Evolutionary conservation across 2,329 filamentous ascomycete species (phyloP).

Genomic region (Epichloe coenophiala): DNA sequence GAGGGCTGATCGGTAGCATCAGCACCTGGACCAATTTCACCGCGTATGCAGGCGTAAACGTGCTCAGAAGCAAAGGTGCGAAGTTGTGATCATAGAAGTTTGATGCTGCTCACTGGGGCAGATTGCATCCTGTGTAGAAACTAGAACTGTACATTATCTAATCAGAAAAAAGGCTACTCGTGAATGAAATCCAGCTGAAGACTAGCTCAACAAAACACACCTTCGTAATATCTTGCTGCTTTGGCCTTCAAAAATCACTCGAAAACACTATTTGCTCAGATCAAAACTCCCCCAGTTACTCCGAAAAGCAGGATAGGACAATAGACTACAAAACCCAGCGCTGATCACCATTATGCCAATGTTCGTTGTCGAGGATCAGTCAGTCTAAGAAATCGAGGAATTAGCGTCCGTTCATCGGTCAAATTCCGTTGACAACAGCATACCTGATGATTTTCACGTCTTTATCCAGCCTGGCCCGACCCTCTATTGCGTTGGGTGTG

Average conservation of each 20-base stretch:
- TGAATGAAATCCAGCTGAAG: not conserved
- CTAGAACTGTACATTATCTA: not conserved
- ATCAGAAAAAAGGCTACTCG: not conserved
- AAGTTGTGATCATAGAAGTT: conserved; percentile 43
- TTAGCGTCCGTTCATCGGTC: not conserved
- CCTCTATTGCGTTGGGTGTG: conserved; percentile 74
- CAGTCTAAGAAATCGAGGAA: conserved; percentile 25
- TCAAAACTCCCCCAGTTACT: not conserved
- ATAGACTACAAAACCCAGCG: not conserved
- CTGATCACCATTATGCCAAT: conserved; percentile 14
- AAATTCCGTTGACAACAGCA: conserved; percentile 8
- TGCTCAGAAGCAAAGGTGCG: conserved; percentile 76
- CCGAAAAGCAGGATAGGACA: not conserved
- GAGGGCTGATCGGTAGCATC: conserved; percentile 47
- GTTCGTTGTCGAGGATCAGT: conserved; percentile 45
- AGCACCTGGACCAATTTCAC: conserved; percentile 76
- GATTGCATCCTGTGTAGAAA: not conserved
- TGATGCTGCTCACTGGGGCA: not conserved
- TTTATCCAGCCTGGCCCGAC: conserved; percentile 39
- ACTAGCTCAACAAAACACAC: not conserved
- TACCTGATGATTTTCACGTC: conserved; percentile 72
- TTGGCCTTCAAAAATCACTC: not conserved
- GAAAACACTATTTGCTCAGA: no score
- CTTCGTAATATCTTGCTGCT: not conserved
- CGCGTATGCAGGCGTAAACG: conserved; percentile 60